Evolutionary conservation across 2,329 filamentous ascomycete genomes (phyloP), one percentile per base, ranked within the genome.

Genomic region (Grosmannia huntii): DNA sequence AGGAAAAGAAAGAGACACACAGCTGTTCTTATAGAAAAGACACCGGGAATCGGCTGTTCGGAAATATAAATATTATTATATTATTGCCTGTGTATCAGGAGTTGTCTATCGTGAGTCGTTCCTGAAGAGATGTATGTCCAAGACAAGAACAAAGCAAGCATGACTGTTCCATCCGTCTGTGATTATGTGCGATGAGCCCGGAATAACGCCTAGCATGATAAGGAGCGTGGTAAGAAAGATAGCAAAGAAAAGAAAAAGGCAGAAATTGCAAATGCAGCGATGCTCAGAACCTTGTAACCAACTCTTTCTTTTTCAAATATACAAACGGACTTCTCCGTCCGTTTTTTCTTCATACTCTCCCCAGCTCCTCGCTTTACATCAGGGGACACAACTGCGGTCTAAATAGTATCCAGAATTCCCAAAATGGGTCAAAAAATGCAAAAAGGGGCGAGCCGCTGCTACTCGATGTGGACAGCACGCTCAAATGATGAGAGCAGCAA

Each of bases 21-120:
- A 10, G 14, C 36, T 9, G 14, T 28, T 5, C 25, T 16, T 6
- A 46, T 23, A 54, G 28, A 11, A 50, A 49, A 12, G 33, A 21
- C 23, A 7, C 19, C 31, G 23, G 53, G 19, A 51, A 21, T 9
- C 27, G 0, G 25, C 44, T 9, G 25, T n/a, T n/a, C 11, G 5
- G 14, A 25, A 25, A 27, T 23, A 28, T 44, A 46, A 28, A 55
- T 11, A 48, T 27, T 49, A 58, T 60, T 56, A 58, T 44, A 60
- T 60, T 60, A 60, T 48, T 23, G 55, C 46, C 19, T 44, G 36
- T 38, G 25, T 28, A 53, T 53, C 21, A 36, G 46, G 41, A 31
- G 31, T 31, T 57, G 48, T 56, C 60, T 59, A 61, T 61, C 59
- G 55, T 61, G 55, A 61, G 52, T 55, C 60, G 55, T 57, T 53